These are phyloP conservation scores for Mycena olivaceomarginata DNA, from an alignment of 768 basidiomycete species.

Conservation along the genomic window DNA sequence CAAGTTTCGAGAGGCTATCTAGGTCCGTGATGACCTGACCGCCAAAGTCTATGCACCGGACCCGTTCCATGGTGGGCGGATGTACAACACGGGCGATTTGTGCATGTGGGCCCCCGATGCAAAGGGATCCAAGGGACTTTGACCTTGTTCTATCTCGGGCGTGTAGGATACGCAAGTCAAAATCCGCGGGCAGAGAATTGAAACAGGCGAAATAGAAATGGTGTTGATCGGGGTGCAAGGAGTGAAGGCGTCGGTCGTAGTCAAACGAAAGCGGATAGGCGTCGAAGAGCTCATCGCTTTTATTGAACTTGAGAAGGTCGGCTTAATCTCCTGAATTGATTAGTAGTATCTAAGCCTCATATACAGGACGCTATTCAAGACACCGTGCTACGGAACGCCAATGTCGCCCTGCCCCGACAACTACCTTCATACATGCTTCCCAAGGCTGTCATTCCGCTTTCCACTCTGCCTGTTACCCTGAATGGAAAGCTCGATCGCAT, in stretches of 20 bases:
- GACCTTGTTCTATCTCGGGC: constrained; percentile 8
- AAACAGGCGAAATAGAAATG: constrained; percentile 16
- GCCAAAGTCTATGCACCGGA: background rate
- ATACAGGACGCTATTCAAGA: constrained; percentile 8
- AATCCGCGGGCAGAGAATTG: constrained; percentile 23
- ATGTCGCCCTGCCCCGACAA: background rate
- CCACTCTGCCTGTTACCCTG: constrained; percentile 8
- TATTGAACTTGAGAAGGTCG: constrained; percentile 10
- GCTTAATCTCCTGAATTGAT: background rate
- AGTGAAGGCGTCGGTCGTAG: background rate
- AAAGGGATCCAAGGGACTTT: background rate
- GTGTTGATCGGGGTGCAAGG: background rate
- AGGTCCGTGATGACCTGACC: constrained; percentile 18
- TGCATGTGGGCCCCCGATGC: constrained; percentile 15
- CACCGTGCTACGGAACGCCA: background rate
- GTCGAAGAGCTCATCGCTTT: constrained; percentile 20
- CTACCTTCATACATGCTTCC: constrained; percentile 25
- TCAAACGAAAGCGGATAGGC: constrained; percentile 12
- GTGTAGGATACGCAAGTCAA: constrained; percentile 16
- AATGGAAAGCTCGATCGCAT: constrained; percentile 24
- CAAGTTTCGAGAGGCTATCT: constrained; percentile 24
- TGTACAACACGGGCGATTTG: constrained; percentile 22
- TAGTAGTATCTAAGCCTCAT: background rate
- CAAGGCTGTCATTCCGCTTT: background rate
- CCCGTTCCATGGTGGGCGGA: constrained; percentile 10